A percentile compares a stretch with the other conserved stretches of the same genome.
phyloP scores from a whole-genome alignment of 371 early-diverging fungal genomes.

The Mortierella sp. region DNA sequence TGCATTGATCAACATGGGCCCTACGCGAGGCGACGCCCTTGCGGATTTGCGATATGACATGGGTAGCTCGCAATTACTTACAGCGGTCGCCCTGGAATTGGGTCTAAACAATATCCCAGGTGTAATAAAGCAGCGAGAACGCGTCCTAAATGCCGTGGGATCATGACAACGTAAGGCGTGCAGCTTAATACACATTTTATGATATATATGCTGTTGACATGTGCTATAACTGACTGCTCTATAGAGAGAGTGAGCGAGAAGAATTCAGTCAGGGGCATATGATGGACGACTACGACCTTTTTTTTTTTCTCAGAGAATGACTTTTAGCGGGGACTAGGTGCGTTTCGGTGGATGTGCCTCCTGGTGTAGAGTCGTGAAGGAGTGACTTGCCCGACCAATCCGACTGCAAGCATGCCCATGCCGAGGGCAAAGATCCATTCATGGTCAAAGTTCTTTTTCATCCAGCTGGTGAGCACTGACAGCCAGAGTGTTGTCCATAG shows the following conservation, averaged over 20 bases:
- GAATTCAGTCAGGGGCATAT: too few species aligned
- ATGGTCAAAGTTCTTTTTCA: conserved; percentile 47
- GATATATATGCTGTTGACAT: too few species aligned
- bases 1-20: conserved; percentile 79
- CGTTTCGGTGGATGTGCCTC: too few species aligned
- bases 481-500: conserved; percentile 46
- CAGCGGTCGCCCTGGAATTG: conserved; percentile 25
- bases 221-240: too few species aligned
- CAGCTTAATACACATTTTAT: neutral
- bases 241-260: too few species aligned
- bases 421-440: conserved; percentile 41
- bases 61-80: conserved; percentile 26
- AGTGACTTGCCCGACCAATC: conserved; percentile 34
- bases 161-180: too few species aligned
- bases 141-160: conserved; percentile 40
- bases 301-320: too few species aligned
- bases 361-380: conserved; percentile 24
- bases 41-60: conserved; percentile 69
- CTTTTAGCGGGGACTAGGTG: too few species aligned
- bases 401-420: conserved; percentile 42
- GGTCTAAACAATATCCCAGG: conserved; percentile 33
- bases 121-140: conserved; percentile 15
- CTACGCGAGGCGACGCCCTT: conserved; percentile 78
- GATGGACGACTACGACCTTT: too few species aligned
- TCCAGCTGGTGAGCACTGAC: conserved; percentile 40